Conservation (phyloP, 1,139 yeast genomes). For the Sugiyamaella xylanicola region DNA sequence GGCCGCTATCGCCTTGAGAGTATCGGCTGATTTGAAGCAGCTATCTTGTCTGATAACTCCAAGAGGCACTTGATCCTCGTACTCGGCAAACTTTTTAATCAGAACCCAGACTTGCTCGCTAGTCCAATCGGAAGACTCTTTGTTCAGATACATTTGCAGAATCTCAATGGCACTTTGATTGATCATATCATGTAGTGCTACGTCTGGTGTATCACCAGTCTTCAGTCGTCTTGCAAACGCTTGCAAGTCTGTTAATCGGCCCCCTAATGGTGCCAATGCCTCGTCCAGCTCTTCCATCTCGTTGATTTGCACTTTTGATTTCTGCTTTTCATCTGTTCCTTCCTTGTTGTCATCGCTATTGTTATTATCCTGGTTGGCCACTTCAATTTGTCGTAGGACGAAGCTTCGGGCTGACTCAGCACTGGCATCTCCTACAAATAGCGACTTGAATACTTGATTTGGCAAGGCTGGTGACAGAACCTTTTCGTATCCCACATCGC, state of each 20-base stretch:
- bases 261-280: constrained; percentile 79
- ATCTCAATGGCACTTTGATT: constrained; percentile 86
- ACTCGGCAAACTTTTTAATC: constrained; percentile 59
- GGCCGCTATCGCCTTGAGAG: constrained; percentile 57
- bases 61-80: constrained; percentile 23
- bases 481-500: constrained; percentile 78
- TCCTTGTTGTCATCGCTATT: constrained; percentile 26
- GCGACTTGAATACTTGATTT: constrained; percentile 77
- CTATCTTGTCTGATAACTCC: constrained; percentile 44
- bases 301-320: constrained; percentile 21
- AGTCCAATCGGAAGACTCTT: constrained; percentile 57
- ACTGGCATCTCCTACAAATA: constrained; percentile 81
- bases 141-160: constrained; percentile 71
- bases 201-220: constrained; percentile 79
- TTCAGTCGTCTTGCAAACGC: constrained; percentile 84
- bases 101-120: constrained; percentile 89
- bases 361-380: constrained; percentile 29
- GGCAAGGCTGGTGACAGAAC: constrained; percentile 69
- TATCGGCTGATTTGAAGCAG: constrained; percentile 59
- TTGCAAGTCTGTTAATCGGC: constrained; percentile 91
- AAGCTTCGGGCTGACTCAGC: constrained; percentile 68
- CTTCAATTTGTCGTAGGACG: constrained; percentile 60
- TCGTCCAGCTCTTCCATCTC: constrained; percentile 46
- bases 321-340: constrained; percentile 28
- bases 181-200: constrained; percentile 78